Conservation (phyloP, 345 rosid genomes). For the Cardamine occulta region DNA sequence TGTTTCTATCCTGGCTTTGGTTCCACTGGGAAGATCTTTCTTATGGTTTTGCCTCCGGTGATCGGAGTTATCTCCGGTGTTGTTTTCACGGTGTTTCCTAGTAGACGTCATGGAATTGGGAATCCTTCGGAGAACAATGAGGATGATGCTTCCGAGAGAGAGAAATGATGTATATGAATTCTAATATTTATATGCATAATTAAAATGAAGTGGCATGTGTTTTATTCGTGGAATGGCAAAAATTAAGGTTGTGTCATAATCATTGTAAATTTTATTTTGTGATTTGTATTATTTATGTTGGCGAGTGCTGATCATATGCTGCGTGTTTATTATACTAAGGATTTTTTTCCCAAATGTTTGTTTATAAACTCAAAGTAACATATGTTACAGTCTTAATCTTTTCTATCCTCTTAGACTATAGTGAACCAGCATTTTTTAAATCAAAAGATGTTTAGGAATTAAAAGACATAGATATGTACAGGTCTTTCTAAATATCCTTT, state of each 20-base stretch:
- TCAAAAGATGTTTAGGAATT: not conserved
- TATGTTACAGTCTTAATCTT: not conserved
- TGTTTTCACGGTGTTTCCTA: slow-evolving; percentile 68
- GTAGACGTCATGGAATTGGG: slow-evolving; percentile 83
- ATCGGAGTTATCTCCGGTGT: slow-evolving; percentile 62
- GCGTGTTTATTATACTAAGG: not conserved
- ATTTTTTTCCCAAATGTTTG: slow-evolving; percentile 14
- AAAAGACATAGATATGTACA: not conserved
- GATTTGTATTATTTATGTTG: slow-evolving; percentile 24
- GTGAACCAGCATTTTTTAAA: not conserved
- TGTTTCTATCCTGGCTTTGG: slow-evolving; percentile 71
- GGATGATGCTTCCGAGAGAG: slow-evolving; percentile 29
- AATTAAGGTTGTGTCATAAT: slow-evolving; percentile 14
- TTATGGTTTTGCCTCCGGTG: slow-evolving; percentile 75
- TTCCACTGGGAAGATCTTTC: slow-evolving; percentile 54
- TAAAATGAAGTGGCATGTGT: slow-evolving; percentile 7
- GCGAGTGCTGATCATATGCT: slow-evolving; percentile 29
- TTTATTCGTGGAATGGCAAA: not conserved
- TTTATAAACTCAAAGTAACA: slow-evolving; percentile 12
- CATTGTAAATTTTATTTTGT: slow-evolving; percentile 11
- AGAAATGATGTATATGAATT: slow-evolving; percentile 32
- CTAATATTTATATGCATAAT: not conserved
- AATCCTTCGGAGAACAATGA: slow-evolving; percentile 55
- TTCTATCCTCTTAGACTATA: not conserved
- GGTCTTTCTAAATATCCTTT: not conserved